These are phyloP conservation scores for Cladosporium sp. DNA, from an alignment of 2,329 filamentous ascomycete genomes.

Conservation along the genomic window DNA sequence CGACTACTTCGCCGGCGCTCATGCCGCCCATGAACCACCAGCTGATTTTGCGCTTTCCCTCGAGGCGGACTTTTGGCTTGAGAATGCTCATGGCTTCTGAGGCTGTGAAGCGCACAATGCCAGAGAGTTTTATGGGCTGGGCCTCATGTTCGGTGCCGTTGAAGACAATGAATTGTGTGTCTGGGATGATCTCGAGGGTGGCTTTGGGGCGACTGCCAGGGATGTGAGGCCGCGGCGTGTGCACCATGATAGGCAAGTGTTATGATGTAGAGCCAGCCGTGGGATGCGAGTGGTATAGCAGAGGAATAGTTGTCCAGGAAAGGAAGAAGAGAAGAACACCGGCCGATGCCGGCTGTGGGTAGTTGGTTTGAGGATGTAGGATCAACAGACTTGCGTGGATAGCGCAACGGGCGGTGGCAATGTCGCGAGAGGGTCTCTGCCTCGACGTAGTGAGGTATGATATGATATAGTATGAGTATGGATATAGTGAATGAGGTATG, in stretches of 20 bases:
- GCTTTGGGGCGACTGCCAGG: constrained; percentile 13
- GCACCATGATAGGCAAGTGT: constrained; percentile 25
- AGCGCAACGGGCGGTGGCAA: background rate
- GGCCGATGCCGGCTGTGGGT: constrained; percentile 1
- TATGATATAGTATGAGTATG: background rate
- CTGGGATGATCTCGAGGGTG: constrained; percentile 42
- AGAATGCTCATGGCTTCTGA: constrained; percentile 45
- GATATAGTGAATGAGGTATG: background rate
- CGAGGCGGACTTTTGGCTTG: constrained; percentile 43
- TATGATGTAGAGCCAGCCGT: constrained; percentile 7
- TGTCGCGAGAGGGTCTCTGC: background rate
- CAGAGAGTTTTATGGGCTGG: constrained; percentile 40
- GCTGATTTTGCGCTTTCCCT: constrained; percentile 44
- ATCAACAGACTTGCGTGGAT: background rate
- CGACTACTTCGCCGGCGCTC: constrained; percentile 36
- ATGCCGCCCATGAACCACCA: constrained; percentile 35
- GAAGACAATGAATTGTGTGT: constrained; percentile 47
- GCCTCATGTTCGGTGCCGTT: constrained; percentile 45
- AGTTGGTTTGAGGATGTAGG: background rate
- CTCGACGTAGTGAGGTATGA: background rate
- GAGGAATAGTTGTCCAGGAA: background rate
- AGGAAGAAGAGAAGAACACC: constrained; percentile 1
- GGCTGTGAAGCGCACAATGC: constrained; percentile 43
- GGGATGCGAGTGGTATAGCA: background rate
- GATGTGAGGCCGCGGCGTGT: constrained; percentile 22